Base-by-base conservation (phyloP, 164 flowering plant genomes). In the Vitis rotundifolia region DNA sequence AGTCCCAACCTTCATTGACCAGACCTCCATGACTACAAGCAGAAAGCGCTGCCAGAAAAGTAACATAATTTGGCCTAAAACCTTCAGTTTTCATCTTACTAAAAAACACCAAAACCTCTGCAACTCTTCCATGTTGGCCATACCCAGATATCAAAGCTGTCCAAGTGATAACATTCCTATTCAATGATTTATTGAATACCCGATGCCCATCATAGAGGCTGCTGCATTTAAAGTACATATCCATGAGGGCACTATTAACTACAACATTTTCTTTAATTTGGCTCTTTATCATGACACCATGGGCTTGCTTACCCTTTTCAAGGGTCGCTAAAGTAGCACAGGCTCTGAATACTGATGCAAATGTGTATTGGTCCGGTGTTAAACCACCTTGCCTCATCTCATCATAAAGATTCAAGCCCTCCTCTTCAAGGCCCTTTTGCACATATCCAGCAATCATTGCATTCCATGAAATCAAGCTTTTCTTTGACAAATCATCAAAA, bases 141-240 rank as follows among this genome's bases (percentile, higher is more conserved):
- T 89, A 91, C 13, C 97, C 97, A 64, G 86, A 77, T 67, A 91
- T 85, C 79, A 92, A 72, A 64, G 91, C 76, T 13, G 92, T 88
- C 96, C 98, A 91, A 0, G 88, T 89, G 60, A 91, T 71, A 11
- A 86, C 92, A 84, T 91, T 93, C 75, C 79, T 87, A 63, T 77
- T 76, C 13, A 49, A 29, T 11, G 82, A 84, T 61, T 77, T 70
- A 61, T 86, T 75, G 78, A 91, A 91, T 48, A 82, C 90, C 55
- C 18, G 69, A 66, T 71, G 86, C 22, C 85, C 98, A 71, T 87
- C 97, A 52, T 5, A 52, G 13, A 76, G 72, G 68, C 79, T 76
- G 68, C 93, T 80, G 65, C 91, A 91, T 67, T 91, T 93, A 59
- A 90, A 93, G 75, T 90, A 91, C 95, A 93, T 91, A 76, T 90